Evolutionary conservation across 192 early-diverging fungal genomes (phyloP).

Genomic region (Backusella circina): DNA sequence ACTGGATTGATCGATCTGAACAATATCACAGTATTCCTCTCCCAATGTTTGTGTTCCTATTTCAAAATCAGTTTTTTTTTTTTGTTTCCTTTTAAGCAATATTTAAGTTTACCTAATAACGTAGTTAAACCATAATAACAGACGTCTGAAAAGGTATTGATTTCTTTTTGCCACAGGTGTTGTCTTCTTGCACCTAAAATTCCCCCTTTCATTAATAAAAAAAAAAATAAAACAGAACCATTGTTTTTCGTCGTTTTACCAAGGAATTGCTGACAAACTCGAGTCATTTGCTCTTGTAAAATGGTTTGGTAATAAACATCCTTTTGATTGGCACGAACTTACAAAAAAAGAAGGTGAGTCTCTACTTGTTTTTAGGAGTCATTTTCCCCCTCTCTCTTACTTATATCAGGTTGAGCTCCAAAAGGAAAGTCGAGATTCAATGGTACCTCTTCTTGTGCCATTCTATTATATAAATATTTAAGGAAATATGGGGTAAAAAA

Average conservation of each 20-base stretch:
- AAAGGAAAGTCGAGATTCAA: constrained; percentile 53
- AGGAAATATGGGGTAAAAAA: neutral
- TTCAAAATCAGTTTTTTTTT: neutral
- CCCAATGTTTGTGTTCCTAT: constrained; percentile 81
- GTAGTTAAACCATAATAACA: constrained; percentile 78
- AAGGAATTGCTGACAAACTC: constrained; percentile 56
- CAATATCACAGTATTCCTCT: constrained; percentile 93
- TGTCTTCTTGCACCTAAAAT: constrained; percentile 54
- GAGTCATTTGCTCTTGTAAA: constrained; percentile 58
- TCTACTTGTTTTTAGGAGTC: neutral
- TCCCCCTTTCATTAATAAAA: neutral
- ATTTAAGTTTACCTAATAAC: constrained; percentile 42
- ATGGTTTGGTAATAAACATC: constrained; percentile 79
- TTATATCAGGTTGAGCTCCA: constrained; percentile 78
- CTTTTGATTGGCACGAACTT: constrained; percentile 85
- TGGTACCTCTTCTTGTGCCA: neutral
- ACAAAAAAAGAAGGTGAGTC: neutral
- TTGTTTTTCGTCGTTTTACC: constrained; percentile 39
- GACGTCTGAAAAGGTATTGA: constrained; percentile 57
- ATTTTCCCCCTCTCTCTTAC: constrained; percentile 21
- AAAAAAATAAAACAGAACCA: neutral
- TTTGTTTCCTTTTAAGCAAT: neutral
- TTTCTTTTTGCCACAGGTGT: constrained; percentile 59
- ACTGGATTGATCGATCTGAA: constrained; percentile 53
- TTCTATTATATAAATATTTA: neutral